Evolutionary conservation across 2,329 filamentous ascomycete genomes (phyloP).

Genomic region (Gaeumannomyces sp.): DNA sequence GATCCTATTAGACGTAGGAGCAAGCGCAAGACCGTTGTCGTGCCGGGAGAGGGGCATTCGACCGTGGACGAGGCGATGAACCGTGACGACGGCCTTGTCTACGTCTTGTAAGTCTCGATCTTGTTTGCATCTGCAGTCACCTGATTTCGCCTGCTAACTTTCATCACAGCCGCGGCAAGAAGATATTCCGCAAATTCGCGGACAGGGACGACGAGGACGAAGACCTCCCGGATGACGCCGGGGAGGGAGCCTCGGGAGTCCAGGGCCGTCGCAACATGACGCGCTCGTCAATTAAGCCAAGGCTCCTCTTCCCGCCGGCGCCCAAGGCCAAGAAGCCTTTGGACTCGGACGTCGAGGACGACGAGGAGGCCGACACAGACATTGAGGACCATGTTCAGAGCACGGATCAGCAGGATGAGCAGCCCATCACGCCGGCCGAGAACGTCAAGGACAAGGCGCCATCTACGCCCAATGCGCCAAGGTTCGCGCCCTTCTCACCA

Average conservation of each 20-base stretch:
- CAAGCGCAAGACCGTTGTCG: conserved; percentile 47
- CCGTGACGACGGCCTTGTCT: conserved; percentile 68
- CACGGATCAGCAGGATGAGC: conserved; percentile 15
- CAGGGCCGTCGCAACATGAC: conserved; percentile 37
- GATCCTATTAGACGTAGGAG: conserved; percentile 43
- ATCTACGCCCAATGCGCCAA: conserved; percentile 48
- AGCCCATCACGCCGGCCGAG: conserved; percentile 32
- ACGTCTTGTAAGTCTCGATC: conserved; percentile 61
- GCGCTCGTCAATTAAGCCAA: conserved; percentile 64
- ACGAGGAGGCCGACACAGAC: conserved; percentile 55
- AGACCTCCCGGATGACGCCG: conserved; percentile 19
- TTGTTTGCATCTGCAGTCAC: conserved; percentile 7
- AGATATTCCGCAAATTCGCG: conserved; percentile 64
- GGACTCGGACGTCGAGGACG: conserved; percentile 34
- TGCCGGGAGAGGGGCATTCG: conserved; percentile 51
- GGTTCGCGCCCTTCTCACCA: conserved; percentile 53
- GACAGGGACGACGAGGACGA: conserved; percentile 19
- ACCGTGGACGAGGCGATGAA: conserved; percentile 56
- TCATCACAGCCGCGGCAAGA: conserved; percentile 65
- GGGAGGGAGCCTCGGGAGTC: neutral
- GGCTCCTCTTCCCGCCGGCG: conserved; percentile 59
- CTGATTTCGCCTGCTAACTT: conserved; percentile 20
- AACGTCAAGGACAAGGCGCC: conserved; percentile 26
- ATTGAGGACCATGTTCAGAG: conserved; percentile 43
- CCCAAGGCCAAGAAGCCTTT: conserved; percentile 35